Evolutionary conservation across 352 stramenopile species (phyloP).

Genomic region (Phytopythium kandeliae): DNA sequence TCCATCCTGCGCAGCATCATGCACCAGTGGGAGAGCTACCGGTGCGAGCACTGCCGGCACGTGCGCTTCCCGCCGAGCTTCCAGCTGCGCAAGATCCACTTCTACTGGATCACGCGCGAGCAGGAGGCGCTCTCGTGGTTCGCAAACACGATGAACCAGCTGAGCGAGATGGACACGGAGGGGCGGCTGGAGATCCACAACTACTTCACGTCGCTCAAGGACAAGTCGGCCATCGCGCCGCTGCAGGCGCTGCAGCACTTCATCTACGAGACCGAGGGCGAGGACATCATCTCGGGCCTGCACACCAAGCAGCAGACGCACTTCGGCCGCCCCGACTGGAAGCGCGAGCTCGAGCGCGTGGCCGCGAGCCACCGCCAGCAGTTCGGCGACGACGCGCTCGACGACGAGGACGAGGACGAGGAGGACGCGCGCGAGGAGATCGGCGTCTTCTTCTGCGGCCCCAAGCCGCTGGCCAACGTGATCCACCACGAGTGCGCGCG

Average conservation of each 20-base stretch:
- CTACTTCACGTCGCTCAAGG: conserved; percentile 76
- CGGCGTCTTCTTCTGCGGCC: conserved; percentile 77
- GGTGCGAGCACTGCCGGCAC: conserved; percentile 40
- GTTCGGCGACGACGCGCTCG: conserved; percentile 1
- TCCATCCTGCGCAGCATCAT: conserved; percentile 69
- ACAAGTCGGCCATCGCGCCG: conserved; percentile 42
- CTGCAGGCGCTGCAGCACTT: conserved; percentile 72
- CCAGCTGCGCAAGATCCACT: conserved; percentile 76
- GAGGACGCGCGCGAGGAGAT: conserved; percentile 50
- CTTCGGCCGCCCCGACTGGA: conserved; percentile 75
- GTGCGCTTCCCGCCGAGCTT: conserved; percentile 65
- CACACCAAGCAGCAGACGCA: conserved; percentile 74
- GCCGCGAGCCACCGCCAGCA: conserved; percentile 25
- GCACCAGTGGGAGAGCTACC: conserved; percentile 55
- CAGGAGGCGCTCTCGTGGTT: conserved; percentile 77
- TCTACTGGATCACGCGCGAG: conserved; percentile 80
- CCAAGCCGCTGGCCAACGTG: conserved; percentile 41
- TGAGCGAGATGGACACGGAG: conserved; percentile 65
- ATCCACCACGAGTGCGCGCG: conserved; percentile 56
- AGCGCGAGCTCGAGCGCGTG: conserved; percentile 52
- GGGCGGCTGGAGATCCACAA: conserved; percentile 78
- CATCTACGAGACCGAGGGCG: conserved; percentile 52
- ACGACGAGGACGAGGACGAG: conserved; percentile 19
- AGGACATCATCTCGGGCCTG: conserved; percentile 67
- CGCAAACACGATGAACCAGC: conserved; percentile 74